Conservation (phyloP, 2,329 filamentous ascomycete species). For the Mycosphaerella sp. region DNA sequence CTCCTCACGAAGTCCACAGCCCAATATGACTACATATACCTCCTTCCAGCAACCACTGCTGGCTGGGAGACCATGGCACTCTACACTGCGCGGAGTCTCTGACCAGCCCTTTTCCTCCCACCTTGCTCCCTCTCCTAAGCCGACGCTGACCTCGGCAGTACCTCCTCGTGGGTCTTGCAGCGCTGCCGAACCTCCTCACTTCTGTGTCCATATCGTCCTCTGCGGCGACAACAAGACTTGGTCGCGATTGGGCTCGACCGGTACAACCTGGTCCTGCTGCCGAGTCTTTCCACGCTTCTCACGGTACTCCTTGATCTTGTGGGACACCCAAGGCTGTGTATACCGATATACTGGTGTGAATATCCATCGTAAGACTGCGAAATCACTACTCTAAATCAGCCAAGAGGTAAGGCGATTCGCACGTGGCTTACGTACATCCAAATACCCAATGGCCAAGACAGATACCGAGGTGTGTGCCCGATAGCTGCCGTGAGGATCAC, state of each 20-base stretch:
- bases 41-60: too few relatives aligned
- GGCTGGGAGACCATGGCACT: too few relatives aligned
- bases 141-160: too few relatives aligned
- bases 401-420: too few relatives aligned
- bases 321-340: neutral
- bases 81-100: too few relatives aligned
- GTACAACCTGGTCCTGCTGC: neutral
- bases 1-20: too few relatives aligned
- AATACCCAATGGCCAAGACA: neutral
- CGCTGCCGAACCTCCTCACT: too few relatives aligned
- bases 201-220: too few relatives aligned
- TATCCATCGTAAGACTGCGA: neutral
- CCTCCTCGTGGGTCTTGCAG: too few relatives aligned
- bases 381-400: neutral
- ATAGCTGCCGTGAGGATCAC: neutral
- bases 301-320: neutral
- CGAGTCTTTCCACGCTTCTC: neutral
- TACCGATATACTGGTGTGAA: slow-evolving; percentile 1
- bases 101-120: too few relatives aligned
- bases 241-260: neutral
- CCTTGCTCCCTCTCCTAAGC: too few relatives aligned
- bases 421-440: neutral
- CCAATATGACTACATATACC: too few relatives aligned
- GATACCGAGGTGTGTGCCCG: neutral
- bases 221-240: neutral